phyloP scores from a whole-genome alignment of 192 early-diverging fungal species.

The Linnemannia schmuckeri region DNA sequence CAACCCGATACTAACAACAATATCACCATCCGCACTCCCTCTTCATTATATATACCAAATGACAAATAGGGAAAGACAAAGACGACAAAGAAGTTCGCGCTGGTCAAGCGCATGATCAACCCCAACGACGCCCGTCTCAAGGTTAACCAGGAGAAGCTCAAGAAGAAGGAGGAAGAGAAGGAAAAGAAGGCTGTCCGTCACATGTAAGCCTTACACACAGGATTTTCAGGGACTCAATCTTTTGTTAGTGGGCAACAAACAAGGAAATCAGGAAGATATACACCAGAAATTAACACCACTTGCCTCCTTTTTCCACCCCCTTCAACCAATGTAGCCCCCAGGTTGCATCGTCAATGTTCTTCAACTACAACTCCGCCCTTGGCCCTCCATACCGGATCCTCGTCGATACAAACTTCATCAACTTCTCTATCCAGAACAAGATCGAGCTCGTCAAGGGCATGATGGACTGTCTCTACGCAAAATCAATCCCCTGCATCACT shows the following conservation, averaged over 20 bases:
- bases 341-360: constrained; percentile 95
- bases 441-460: constrained; percentile 95
- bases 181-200: constrained; percentile 78
- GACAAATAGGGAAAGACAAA: constrained; percentile 84
- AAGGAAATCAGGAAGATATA: too few species aligned
- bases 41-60: neutral
- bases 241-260: neutral
- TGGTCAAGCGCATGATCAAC: constrained; percentile 93
- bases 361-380: constrained; percentile 95
- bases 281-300: neutral
- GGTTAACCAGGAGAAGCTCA: constrained; percentile 77
- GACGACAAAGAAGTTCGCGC: constrained; percentile 93
- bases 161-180: constrained; percentile 76
- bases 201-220: constrained; percentile 66
- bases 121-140: constrained; percentile 92
- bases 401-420: constrained; percentile 99
- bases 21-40: neutral
- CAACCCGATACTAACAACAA: neutral
- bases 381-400: constrained; percentile 97
- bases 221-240: neutral
- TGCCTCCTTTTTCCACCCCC: neutral
- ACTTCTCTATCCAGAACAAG: constrained; percentile 99
- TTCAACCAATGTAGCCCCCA: constrained; percentile 72
- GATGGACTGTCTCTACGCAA: constrained; percentile 99
- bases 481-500: constrained; percentile 97